Conservation (phyloP, 305 asterid genomes). For the Fraxinus paxiana region DNA sequence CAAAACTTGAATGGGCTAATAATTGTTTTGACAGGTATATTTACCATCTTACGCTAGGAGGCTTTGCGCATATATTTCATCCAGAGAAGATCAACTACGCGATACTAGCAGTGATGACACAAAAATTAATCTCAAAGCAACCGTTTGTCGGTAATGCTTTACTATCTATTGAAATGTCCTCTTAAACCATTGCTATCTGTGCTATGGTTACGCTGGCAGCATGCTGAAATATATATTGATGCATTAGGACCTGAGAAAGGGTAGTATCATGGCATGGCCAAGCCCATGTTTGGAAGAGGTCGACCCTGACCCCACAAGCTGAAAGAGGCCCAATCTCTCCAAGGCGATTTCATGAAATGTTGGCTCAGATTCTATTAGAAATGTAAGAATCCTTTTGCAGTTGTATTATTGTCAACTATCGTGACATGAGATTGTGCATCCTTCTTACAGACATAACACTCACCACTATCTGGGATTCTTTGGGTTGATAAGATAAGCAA, state of each 20-base stretch:
- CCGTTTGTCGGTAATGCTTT: conserved; percentile 58
- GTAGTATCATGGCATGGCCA: no score
- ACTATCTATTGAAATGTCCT: neutral
- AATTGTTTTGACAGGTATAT: conserved; percentile 50
- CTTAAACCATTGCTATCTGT: neutral
- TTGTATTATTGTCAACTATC: conserved; percentile 3
- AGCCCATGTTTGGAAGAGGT: no score
- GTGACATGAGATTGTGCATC: neutral
- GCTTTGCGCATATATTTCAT: conserved; percentile 76
- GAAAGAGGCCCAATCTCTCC: no score
- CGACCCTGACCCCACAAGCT: no score
- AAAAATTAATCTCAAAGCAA: conserved; percentile 81
- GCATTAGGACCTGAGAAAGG: no score
- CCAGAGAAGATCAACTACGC: conserved; percentile 36
- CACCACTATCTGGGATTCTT: conserved; percentile 89
- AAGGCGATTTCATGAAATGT: conserved; percentile 92
- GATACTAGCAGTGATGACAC: conserved; percentile 51
- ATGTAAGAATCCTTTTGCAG: conserved; percentile 42
- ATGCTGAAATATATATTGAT: conserved; percentile 6
- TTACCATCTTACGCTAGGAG: conserved; percentile 78
- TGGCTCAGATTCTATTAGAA: conserved; percentile 82
- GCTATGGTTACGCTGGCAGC: conserved; percentile 4
- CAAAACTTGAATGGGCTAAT: conserved; percentile 9
- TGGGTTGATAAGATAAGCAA: conserved; percentile 61
- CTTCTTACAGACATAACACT: conserved; percentile 68